Evolutionary conservation across 2,329 filamentous ascomycete genomes (phyloP), one percentile per base, ranked within the genome.

Genomic region (Hysterium pulicare): DNA sequence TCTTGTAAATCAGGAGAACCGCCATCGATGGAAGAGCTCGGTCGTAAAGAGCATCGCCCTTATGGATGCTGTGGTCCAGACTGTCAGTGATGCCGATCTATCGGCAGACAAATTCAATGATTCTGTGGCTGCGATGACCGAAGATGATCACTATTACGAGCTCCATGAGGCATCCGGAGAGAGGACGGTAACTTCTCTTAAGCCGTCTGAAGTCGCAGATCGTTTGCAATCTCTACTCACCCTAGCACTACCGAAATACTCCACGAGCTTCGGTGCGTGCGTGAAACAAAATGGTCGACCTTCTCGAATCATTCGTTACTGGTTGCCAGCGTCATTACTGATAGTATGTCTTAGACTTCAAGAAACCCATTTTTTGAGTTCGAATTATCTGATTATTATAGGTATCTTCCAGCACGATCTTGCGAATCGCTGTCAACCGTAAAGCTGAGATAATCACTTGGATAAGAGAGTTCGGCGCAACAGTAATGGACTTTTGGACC

Each of bases 401-500:
- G 45, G 37, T 68, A 4, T 96, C 90, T 0, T 91, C 88, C 1
- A 90, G 87, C 13, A 95, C 90, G 0, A 75, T 95, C n/a, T 72
- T 97, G 13, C 83, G 84, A 17, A 79, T 97, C 28, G 68, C 94
- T 22, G 75, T 86, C 46, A 87, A 84, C 59, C 79, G 83, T 39
- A 82, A 81, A 55, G 84, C 85, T 16, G 87, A 91, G 52, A 84
- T 98, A 16, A 51, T 87, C 20, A 76, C 81, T 35, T 96, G 90
- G 90, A 74, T 95, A 33, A 74, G 78, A 26, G 86, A 93, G 50
- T 70, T 95, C 20, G 91, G 89, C 6, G 72, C 74, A 2, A 98
- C 93, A 0, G 71, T 83, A 1, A 78, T 87, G 41, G 91, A 95
- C 65, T 98, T 98, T 62, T 96, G 90, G 87, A 76, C 83, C 46